A percentile compares a stretch with the other conserved stretches of the same genome.
phyloP scores from a whole-genome alignment of 495 filamentous ascomycete genomes.

The Schizothecium vesticola region DNA sequence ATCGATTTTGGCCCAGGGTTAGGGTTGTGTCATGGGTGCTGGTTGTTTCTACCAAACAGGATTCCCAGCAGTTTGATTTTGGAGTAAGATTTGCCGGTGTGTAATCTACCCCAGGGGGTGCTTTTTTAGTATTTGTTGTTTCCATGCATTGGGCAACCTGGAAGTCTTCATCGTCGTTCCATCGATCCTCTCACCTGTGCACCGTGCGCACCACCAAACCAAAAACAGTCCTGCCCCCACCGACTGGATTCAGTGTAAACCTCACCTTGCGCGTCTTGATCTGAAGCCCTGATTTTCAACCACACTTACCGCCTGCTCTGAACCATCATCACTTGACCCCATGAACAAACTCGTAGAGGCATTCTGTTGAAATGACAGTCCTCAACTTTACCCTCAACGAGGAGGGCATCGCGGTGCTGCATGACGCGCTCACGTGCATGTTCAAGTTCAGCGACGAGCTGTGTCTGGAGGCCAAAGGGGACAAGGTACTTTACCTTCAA shows the following conservation, averaged over 20 bases:
- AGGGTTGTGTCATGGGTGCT: too few species aligned
- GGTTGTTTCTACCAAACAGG: background rate
- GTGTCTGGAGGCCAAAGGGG: slow-evolving; percentile 72
- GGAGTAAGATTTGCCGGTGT: background rate
- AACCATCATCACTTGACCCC: background rate
- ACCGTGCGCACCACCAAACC: background rate
- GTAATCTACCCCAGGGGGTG: too few species aligned
- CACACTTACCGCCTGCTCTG: background rate
- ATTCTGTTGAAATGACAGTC: slow-evolving; percentile 27
- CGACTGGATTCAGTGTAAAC: background rate
- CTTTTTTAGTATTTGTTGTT: too few species aligned
- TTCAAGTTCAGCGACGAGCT: slow-evolving; percentile 90
- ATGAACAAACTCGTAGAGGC: background rate
- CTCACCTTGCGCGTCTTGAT: background rate
- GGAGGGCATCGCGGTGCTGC: slow-evolving; percentile 64
- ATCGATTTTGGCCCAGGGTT: too few species aligned
- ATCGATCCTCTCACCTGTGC: background rate
- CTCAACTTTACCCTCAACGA: slow-evolving; percentile 75
- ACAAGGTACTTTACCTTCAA: slow-evolving; percentile 50
- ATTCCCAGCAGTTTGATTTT: background rate
- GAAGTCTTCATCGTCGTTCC: background rate
- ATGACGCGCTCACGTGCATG: slow-evolving; percentile 81
- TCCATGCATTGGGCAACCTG: background rate
- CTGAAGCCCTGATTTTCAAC: background rate
- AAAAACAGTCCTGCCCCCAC: background rate